These are phyloP conservation scores for Cytospora piceicola DNA, from an alignment of 2,329 filamentous ascomycete genomes.

Conservation along the genomic window DNA sequence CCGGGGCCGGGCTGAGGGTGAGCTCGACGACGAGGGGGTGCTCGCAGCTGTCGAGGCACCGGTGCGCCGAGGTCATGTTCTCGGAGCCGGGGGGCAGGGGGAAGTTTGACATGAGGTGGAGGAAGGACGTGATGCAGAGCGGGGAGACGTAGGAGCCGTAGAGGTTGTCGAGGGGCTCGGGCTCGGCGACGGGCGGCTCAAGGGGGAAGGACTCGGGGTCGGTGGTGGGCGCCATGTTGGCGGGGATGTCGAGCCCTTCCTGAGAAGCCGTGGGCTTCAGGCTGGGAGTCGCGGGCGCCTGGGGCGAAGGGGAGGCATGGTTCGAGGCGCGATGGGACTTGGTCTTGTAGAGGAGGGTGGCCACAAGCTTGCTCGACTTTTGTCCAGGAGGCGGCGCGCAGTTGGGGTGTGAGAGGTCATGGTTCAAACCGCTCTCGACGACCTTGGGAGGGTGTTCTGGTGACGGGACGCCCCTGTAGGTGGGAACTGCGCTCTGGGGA, in stretches of 20 bases:
- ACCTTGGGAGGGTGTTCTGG: slow-evolving; percentile 62
- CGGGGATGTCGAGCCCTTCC: slow-evolving; percentile 48
- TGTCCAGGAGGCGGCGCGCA: slow-evolving; percentile 58
- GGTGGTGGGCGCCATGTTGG: slow-evolving; percentile 63
- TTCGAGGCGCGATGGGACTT: slow-evolving; percentile 39
- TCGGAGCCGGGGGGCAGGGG: slow-evolving; percentile 56
- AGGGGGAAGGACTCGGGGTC: slow-evolving; percentile 63
- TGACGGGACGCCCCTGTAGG: slow-evolving; percentile 65
- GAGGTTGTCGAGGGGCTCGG: slow-evolving; percentile 65
- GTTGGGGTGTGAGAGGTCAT: slow-evolving; percentile 66
- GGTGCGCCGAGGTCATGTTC: slow-evolving; percentile 63
- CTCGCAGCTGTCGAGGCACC: slow-evolving; percentile 64
- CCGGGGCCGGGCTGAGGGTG: slow-evolving; percentile 63
- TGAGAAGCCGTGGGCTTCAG: slow-evolving; percentile 34
- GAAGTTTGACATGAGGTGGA: slow-evolving; percentile 67
- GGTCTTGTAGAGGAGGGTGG: slow-evolving; percentile 67
- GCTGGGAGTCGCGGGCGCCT: slow-evolving; percentile 39
- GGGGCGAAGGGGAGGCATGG: slow-evolving; percentile 42
- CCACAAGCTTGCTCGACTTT: slow-evolving; percentile 57
- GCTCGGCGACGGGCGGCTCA: slow-evolving; percentile 59
- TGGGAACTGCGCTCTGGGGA: slow-evolving; percentile 41
- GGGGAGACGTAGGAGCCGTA: slow-evolving; percentile 69
- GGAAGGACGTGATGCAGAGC: slow-evolving; percentile 67
- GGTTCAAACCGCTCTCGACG: slow-evolving; percentile 64
- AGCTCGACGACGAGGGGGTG: slow-evolving; percentile 69